These are phyloP conservation scores for Pichia gijzeniarum DNA, from an alignment of 805 yeast genomes.

Conservation along the genomic window DNA sequence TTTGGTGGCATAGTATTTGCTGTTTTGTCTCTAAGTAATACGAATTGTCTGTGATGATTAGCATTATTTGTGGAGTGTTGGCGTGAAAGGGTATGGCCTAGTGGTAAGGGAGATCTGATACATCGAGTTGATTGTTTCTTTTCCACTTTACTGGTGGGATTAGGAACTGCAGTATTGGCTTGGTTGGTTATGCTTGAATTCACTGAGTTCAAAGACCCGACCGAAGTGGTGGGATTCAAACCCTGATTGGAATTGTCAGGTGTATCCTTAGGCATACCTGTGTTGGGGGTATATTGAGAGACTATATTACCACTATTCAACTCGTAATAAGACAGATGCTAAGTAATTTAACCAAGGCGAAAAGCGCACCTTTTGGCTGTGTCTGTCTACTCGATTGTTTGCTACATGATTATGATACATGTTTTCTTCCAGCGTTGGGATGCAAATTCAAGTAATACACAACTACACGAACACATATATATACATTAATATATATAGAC, in stretches of 20 bases:
- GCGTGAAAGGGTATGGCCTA: conserved; percentile 12
- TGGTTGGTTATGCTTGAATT: no score
- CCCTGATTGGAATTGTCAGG: background rate
- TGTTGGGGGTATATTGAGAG: no score
- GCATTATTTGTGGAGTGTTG: conserved; percentile 18
- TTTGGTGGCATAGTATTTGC: background rate
- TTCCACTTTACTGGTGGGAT: background rate
- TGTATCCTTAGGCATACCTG: conserved; percentile 1
- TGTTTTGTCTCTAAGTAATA: conserved; percentile 25
- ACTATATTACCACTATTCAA: no score
- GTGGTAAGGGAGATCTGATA: conserved; percentile 17
- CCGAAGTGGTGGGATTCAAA: background rate
- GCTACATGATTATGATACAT: no score
- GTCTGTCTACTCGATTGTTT: background rate
- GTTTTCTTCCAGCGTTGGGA: no score
- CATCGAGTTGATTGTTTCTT: conserved; percentile 10
- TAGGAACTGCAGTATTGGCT: background rate
- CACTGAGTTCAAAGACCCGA: background rate
- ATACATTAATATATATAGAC: no score
- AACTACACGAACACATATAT: background rate
- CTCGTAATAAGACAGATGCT: no score
- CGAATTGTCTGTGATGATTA: conserved; percentile 29
- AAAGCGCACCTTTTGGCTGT: background rate
- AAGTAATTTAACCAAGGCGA: no score
- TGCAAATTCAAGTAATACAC: background rate